Base-by-base conservation (phyloP, 495 filamentous ascomycete genomes). In the Penicillium tannophilum region DNA sequence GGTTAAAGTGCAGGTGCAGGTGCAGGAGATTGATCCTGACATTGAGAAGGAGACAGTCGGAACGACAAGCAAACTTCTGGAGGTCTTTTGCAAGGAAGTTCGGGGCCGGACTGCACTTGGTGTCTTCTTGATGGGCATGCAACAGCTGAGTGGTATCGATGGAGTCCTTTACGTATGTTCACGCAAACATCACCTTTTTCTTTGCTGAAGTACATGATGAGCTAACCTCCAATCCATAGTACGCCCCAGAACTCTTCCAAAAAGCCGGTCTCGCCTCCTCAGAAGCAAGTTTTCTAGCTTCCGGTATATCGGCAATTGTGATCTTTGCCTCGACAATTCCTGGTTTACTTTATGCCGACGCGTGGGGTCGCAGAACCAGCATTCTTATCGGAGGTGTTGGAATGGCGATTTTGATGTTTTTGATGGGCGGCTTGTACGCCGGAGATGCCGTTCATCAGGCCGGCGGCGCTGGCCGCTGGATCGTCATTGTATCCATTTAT, bases 311-410 rank as follows among this genome's bases (percentile, higher is more conserved):
- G 4, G 80, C 77, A 0, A 66, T 85, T 0, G 68, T 82, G 8
- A 83, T 85, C 17, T 75, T 82, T 39, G 69, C 66, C 10, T 69
- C 78, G 12, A 79, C 79, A 1, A 79, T 84, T 35, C 82, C 82
- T 0, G 79, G 76, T 2, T 66, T 83, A 23, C 72, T 88, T 39
- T 79, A 79, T 28, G 79, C 82, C 1, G 86, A 88, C 56, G 74
- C 74, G 59, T 88, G 84, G 85, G 82, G 84, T 8, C 79, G 86
- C 19, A 79, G 81, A n/a, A 78, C 74, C 47, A 80, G 75, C 19
- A 77, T 80, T 24, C 79, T 88, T 17, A 75, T 70, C 17, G 86
- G 86, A 12, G 87, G 85, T 12, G 49, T 84, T 8, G 75, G 68
- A n/a, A 66, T 83, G 20, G 69, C 72, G 9, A 44, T 70, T 11